Base-by-base conservation (phyloP, 2,329 filamentous ascomycete genomes). In the Keithomyces neogunnii region DNA sequence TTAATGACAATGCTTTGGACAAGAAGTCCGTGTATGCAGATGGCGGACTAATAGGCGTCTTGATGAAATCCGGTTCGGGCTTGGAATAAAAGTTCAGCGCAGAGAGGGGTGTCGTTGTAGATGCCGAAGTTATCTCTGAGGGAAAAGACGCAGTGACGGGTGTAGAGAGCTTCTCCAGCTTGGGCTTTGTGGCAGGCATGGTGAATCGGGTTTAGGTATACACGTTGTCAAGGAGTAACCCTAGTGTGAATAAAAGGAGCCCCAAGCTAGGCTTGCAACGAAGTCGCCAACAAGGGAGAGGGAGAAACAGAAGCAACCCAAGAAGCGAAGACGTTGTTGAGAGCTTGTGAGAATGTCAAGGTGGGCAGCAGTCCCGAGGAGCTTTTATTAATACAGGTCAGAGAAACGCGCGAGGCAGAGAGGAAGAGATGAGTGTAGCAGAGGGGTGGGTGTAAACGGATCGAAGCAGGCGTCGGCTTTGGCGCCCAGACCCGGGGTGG, bases 11-110 rank as follows among this genome's bases (percentile, higher is more conserved):
- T 54, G 85, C 84, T 71, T 90, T 92, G 48, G 67, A 63, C 56
- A 97, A 83, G 65, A 96, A 97, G 63, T 97, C 90, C 59, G 89
- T 86, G 66, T 97, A 97, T 52, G 92, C 91, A 28, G 81, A 76
- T 3, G 92, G 92, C 49, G 92, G 92, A 48, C 88, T 95, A 67
- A 97, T 95, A 47, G 91, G 91, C 4, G 91, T 96, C 71, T 91
- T 92, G 74, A 91, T 80, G 60, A 79, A 76, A 51, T 74, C 73
- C 6, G 72, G 65, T 35, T 70, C 72, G 7, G 71, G 68, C 56
- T 69, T 70, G 56, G 64, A 67, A 42, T 63, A 59, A 53, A 68
- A 69, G 33, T 64, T 69, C 52, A 68, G 63, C 52, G 68, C 74
- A 55, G 66, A 83, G 63, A 87, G 76, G 47, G 88, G 88, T 57